Percentiles rank a stretch among this genome's conserved stretches.
These are phyloP conservation scores for Fusarium verticillioides DNA, from an alignment of 2,329 filamentous ascomycete genomes.

Conservation along the genomic window DNA sequence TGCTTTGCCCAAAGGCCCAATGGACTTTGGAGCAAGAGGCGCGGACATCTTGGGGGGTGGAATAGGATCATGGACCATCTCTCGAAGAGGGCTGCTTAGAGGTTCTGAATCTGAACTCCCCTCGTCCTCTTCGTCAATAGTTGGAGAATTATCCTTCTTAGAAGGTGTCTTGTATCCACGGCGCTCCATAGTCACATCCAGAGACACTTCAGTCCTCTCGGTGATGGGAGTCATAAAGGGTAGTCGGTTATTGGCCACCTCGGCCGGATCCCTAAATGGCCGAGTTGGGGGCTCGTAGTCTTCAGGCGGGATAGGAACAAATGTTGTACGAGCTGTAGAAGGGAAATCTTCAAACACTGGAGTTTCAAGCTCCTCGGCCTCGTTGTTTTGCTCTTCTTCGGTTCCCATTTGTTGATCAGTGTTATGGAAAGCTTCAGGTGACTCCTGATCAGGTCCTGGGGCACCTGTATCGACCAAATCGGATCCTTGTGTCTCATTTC, in stretches of 20 bases:
- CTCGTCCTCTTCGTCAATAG: conserved; percentile 50
- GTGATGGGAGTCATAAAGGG: conserved; percentile 99
- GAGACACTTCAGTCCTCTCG: conserved; percentile 90
- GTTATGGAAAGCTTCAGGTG: conserved; percentile 10
- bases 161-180: conserved; percentile 82
- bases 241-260: conserved; percentile 87
- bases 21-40: conserved; percentile 58
- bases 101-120: conserved; percentile 52
- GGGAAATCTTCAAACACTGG: conserved; percentile 55
- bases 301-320: conserved; percentile 83
- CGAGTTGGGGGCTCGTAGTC: conserved; percentile 84
- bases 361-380: conserved; percentile 55
- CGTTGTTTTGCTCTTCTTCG: conserved; percentile 42
- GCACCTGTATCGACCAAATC: conserved; percentile 53
- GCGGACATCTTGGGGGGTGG: conserved; percentile 62
- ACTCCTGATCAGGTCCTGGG: conserved; percentile 40
- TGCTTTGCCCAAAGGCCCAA: conserved; percentile 48
- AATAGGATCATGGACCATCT: conserved; percentile 66
- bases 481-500: conserved; percentile 51
- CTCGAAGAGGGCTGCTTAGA: conserved; percentile 78
- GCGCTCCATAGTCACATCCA: conserved; percentile 73
- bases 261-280: conserved; percentile 82
- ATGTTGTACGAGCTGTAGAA: conserved; percentile 71
- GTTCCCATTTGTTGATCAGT: conserved; percentile 4
- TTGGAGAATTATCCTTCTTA: conserved; percentile 56